phyloP scores from a whole-genome alignment of 768 basidiomycete genomes.

The Agrocybe pediades region DNA sequence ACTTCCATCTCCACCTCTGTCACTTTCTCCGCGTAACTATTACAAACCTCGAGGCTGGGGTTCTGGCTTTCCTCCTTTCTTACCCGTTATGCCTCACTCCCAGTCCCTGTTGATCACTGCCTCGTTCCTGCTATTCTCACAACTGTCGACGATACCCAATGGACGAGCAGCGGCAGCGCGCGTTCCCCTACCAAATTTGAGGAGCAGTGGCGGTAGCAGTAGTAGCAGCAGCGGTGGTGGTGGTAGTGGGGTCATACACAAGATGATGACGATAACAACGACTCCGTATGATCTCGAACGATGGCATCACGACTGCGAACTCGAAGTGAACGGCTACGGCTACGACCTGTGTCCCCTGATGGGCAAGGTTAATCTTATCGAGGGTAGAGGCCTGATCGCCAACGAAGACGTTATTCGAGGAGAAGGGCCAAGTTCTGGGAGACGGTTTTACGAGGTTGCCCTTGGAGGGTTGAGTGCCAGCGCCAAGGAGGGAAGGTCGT shows the following conservation, averaged over 20 bases:
- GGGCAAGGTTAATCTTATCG: constrained; percentile 6
- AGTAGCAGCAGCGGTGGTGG: too few species aligned
- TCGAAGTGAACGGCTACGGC: constrained; percentile 20
- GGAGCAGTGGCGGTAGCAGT: too few species aligned
- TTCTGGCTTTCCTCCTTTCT: not conserved
- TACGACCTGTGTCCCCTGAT: constrained; percentile 25
- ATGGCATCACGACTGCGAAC: constrained; percentile 16
- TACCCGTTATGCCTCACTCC: constrained; percentile 4
- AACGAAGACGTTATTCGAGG: constrained; percentile 7
- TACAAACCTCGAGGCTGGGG: constrained; percentile 7
- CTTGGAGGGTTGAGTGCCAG: constrained; percentile 4
- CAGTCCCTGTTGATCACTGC: constrained; percentile 9
- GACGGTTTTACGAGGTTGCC: constrained; percentile 13
- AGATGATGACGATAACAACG: not conserved
- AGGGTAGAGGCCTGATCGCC: constrained; percentile 1
- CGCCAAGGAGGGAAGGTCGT: not conserved
- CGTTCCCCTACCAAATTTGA: too few species aligned
- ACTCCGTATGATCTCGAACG: constrained; percentile 9
- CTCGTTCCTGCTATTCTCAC: constrained; percentile 15
- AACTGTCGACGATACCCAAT: constrained; percentile 10
- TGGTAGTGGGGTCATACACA: not conserved
- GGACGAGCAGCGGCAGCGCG: constrained; percentile 8
- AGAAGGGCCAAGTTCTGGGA: constrained; percentile 9
- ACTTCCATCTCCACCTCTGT: not conserved
- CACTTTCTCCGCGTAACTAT: constrained; percentile 6